phyloP scores from a whole-genome alignment of 2,329 filamentous ascomycete genomes.

The Tolypocladium nubicola region DNA sequence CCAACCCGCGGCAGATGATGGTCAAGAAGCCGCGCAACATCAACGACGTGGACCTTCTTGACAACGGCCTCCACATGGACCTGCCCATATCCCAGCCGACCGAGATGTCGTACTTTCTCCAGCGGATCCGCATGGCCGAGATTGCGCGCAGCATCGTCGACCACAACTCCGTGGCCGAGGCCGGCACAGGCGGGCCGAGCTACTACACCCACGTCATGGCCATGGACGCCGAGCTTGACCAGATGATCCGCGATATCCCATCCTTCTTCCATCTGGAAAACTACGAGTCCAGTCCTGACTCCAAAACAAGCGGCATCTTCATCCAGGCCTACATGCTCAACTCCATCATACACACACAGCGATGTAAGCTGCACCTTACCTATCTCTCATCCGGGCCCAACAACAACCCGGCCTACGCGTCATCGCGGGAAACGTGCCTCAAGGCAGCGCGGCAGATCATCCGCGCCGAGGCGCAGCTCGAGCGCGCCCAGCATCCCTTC shows the following conservation, averaged over 20 bases:
- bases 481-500: neutral
- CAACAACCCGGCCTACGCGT: neutral
- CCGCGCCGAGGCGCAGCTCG: neutral
- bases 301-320: neutral
- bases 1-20: neutral
- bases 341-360: neutral
- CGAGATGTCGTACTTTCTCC: slow-evolving; percentile 1
- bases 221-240: neutral
- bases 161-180: neutral
- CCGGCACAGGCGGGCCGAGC: neutral
- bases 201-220: neutral
- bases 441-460: neutral
- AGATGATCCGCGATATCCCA: neutral
- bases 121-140: neutral
- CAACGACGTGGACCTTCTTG: neutral
- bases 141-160: neutral
- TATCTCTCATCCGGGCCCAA: neutral
- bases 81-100: neutral
- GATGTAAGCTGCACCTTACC: neutral
- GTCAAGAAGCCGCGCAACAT: slow-evolving; percentile 1
- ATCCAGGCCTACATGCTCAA: slow-evolving; percentile 1
- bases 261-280: neutral
- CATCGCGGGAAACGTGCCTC: neutral
- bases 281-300: neutral
- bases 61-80: neutral